These are phyloP conservation scores for Vigna angularis DNA, from an alignment of 306 rosid species.

Conservation along the genomic window DNA sequence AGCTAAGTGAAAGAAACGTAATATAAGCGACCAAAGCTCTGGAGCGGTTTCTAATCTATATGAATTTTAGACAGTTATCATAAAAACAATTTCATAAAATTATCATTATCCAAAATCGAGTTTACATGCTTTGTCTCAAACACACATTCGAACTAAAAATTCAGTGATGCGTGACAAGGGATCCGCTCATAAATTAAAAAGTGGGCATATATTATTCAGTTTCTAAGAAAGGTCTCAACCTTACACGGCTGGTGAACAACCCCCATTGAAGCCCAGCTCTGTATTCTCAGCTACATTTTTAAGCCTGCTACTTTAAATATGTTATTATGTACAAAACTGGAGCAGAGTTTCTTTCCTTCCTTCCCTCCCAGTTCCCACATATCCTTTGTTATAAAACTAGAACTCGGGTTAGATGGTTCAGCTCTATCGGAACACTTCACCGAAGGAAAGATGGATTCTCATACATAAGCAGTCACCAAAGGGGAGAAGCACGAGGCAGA, in stretches of 20 bases:
- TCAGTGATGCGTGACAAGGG: conserved; percentile 8
- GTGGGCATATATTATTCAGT: conserved; percentile 9
- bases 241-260: conserved; percentile 33
- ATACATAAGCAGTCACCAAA: conserved; percentile 65
- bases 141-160: not conserved
- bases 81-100: not conserved
- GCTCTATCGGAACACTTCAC: conserved; percentile 28
- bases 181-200: conserved; percentile 14
- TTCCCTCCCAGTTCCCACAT: conserved; percentile 44
- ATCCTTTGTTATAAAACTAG: conserved; percentile 46
- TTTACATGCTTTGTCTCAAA: not conserved
- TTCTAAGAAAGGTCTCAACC: conserved; percentile 25
- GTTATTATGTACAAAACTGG: conserved; percentile 53
- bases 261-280: conserved; percentile 25
- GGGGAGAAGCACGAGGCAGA: conserved; percentile 73
- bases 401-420: conserved; percentile 45
- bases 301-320: conserved; percentile 38
- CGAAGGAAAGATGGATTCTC: conserved; percentile 17
- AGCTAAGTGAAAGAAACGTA: too few relatives aligned
- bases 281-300: conserved; percentile 20
- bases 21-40: not conserved
- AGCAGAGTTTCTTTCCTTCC: conserved; percentile 38
- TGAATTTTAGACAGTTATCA: not conserved
- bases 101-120: conserved; percentile 2
- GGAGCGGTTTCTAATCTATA: not conserved